phyloP scores from a whole-genome alignment of 495 filamentous ascomycete genomes.

The Aspergillus ostianus region DNA sequence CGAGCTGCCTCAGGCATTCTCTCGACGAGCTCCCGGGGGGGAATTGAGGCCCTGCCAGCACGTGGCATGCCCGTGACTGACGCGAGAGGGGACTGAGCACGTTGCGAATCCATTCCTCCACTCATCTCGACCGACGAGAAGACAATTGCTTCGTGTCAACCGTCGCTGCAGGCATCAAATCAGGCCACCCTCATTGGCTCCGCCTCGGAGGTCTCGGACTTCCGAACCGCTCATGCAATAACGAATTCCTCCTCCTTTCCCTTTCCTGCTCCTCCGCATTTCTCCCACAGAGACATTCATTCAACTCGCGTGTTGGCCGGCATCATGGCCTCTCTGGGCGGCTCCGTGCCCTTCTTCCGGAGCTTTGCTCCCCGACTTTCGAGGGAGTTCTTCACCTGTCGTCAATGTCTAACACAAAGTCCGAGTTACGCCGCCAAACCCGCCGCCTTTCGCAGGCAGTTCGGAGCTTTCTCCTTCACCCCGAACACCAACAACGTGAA shows the following conservation, averaged over 20 bases:
- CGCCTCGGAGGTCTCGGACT: constrained; percentile 12
- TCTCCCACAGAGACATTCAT: constrained; percentile 6
- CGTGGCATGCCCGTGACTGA: too few relatives aligned
- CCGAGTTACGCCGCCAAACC: constrained; percentile 33
- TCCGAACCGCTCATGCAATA: constrained; percentile 1
- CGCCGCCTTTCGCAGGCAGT: constrained; percentile 30
- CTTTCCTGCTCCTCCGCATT: constrained; percentile 2
- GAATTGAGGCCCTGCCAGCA: background rate
- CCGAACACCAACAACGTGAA: constrained; percentile 28
- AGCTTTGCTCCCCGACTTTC: constrained; percentile 50
- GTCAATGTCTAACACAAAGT: constrained; percentile 53
- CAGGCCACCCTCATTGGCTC: constrained; percentile 17
- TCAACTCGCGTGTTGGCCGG: constrained; percentile 7
- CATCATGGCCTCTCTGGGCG: constrained; percentile 39
- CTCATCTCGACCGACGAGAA: too few relatives aligned
- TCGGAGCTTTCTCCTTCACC: constrained; percentile 26
- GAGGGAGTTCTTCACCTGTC: constrained; percentile 58
- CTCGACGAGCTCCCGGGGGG: background rate
- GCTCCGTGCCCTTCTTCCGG: constrained; percentile 32
- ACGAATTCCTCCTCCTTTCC: background rate
- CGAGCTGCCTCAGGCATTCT: constrained; percentile 11
- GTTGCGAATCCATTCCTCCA: too few relatives aligned
- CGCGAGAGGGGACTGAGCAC: too few relatives aligned
- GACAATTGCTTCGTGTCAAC: background rate
- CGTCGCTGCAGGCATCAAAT: constrained; percentile 9